phyloP scores from a whole-genome alignment of 257 asterid species.

The Nicotiana attenuata region DNA sequence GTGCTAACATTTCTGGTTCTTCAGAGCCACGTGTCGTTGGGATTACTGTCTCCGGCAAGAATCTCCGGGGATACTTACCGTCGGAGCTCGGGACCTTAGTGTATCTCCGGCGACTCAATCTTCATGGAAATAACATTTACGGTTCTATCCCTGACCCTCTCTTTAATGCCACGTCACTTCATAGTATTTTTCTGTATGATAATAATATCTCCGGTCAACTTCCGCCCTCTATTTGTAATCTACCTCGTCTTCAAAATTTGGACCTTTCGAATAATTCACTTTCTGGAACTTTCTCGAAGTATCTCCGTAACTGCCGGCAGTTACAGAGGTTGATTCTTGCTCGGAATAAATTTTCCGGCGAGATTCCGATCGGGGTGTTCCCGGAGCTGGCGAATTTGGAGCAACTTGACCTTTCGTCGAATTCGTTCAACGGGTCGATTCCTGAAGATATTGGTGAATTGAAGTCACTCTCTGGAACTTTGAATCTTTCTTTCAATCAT shows the following conservation, averaged over 20 bases:
- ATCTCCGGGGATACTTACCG: constrained; percentile 78
- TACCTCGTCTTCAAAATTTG: constrained; percentile 69
- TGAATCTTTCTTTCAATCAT: constrained; percentile 75
- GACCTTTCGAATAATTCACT: constrained; percentile 73
- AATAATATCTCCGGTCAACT: constrained; percentile 77
- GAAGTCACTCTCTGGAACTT: constrained; percentile 71
- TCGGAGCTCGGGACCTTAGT: constrained; percentile 76
- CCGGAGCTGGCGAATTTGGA: constrained; percentile 73
- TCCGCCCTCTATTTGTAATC: constrained; percentile 66
- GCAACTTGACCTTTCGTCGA: constrained; percentile 73
- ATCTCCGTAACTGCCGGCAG: constrained; percentile 70
- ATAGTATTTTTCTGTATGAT: constrained; percentile 70
- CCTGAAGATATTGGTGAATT: constrained; percentile 82
- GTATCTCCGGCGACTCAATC: constrained; percentile 81
- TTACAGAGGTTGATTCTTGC: constrained; percentile 65
- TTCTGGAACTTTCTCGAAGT: constrained; percentile 59
- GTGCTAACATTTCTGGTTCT: constrained; percentile 63
- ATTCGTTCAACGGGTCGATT: constrained; percentile 57
- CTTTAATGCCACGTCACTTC: constrained; percentile 81
- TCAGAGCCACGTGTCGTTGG: constrained; percentile 77
- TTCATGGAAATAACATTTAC: constrained; percentile 68
- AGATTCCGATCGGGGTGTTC: constrained; percentile 64
- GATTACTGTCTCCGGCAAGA: constrained; percentile 51
- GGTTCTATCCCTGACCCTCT: constrained; percentile 83
- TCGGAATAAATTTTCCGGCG: constrained; percentile 56